Evolutionary conservation across 202 grass and related monocot genomes (phyloP), one percentile per base, ranked within the genome.

Genomic region (Bolboschoenoplectus hybrid): DNA sequence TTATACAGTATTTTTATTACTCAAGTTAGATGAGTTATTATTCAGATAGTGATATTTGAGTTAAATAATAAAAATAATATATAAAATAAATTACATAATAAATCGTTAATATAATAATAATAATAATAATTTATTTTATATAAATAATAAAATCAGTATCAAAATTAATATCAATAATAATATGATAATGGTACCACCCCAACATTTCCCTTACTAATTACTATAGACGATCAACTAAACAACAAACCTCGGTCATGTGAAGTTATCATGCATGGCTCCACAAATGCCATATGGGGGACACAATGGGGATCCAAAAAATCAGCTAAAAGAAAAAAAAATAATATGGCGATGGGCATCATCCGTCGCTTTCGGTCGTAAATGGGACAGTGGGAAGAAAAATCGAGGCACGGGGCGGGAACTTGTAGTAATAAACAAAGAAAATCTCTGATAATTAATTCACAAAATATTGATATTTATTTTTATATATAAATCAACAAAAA

Each of bases 321-420:
- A 34, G 41, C 9, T 16, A 44, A 43, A 82, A 66, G 62, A 66
- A 82, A 82, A 82, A 82, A 13, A 26, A 13, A 26, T 46, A 47
- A 32, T 10, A 50, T 50, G 61, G 39, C 61, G 39, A 82, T n/a
- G 55, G 40, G 60, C 39, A 66, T 66, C 80, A 82, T 82, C 80
- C 80, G 62, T 82, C 80, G 80, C 80, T 82, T 82, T 82, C 61
- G 61, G 80, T 82, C 80, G 63, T 82, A 51, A 82, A 82, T 67
- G 61, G 45, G 80, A 64, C 63, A 82, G 61, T 82, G 80, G 38
- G 56, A 50, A 65, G 61, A 51, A 82, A 82, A 49, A 66, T 36
- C 57, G 80, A 82, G 80, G 80, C 80, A 67, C 61, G 63, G 80
- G 60, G 80, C 80, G 80, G 80, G 80, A 82, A 82, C 80, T 82